These are phyloP conservation scores for Cladorrhinum sp. DNA, from an alignment of 2,329 filamentous ascomycete genomes.

Conservation along the genomic window DNA sequence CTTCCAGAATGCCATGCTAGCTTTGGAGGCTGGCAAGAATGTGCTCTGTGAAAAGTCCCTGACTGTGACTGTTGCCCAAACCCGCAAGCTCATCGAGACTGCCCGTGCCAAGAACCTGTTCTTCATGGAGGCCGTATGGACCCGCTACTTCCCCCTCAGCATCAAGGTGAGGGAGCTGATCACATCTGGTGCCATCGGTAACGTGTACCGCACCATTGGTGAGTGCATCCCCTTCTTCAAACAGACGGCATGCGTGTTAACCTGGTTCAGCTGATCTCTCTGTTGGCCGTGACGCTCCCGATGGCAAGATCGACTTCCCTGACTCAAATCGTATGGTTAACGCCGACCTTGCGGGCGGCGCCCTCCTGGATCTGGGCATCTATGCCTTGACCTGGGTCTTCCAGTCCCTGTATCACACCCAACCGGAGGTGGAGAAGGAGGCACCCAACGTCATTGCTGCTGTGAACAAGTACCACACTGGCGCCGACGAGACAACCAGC, in stretches of 20 bases:
- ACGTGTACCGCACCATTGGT: constrained; percentile 59
- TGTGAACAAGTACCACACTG: constrained; percentile 69
- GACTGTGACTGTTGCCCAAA: constrained; percentile 77
- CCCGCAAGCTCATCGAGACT: constrained; percentile 66
- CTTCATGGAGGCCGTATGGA: constrained; percentile 89
- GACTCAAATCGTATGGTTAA: constrained; percentile 77
- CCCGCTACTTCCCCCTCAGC: constrained; percentile 80
- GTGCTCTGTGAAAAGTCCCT: constrained; percentile 91
- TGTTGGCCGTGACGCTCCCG: constrained; percentile 55
- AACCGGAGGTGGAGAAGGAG: constrained; percentile 65
- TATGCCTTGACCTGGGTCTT: constrained; percentile 90
- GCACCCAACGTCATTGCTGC: constrained; percentile 65
- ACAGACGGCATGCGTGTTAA: background rate
- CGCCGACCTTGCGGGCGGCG: constrained; percentile 75
- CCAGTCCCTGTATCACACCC: constrained; percentile 81
- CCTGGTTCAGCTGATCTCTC: constrained; percentile 52
- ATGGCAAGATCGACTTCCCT: constrained; percentile 55
- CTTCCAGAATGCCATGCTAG: constrained; percentile 87
- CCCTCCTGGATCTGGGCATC: constrained; percentile 79
- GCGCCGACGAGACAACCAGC: constrained; percentile 74
- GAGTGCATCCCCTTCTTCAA: constrained; percentile 23
- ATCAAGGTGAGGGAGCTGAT: constrained; percentile 69
- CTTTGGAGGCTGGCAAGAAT: constrained; percentile 77
- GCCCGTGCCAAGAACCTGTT: constrained; percentile 71
- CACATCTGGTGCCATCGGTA: constrained; percentile 52